Base-by-base conservation (phyloP, 306 rosid genomes). In the Vigna nakashimae region DNA sequence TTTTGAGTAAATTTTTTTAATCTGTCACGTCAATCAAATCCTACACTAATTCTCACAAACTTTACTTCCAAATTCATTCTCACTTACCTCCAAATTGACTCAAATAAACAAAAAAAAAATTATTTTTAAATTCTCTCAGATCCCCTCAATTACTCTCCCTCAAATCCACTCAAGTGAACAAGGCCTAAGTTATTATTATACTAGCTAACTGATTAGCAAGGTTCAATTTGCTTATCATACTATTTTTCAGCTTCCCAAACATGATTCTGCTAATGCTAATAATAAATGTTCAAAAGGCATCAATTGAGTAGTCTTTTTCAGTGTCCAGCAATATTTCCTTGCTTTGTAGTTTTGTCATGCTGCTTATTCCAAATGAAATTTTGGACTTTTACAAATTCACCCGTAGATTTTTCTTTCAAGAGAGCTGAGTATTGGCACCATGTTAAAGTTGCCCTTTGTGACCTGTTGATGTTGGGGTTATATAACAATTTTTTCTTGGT, bases 321-420 rank as follows among this genome's bases (percentile, higher is more conserved):
- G 7, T 24, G 65, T 38, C 69, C 51, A 28, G 65, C 18, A 28
- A 30, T 71, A 16, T 36, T 22, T 6, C 4, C 20, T 53, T 80
- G 48, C n/a, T 45, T 28, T n/a, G 18, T 36, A 51, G 52, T 69
- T 59, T 76, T 12, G 3, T 30, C 28, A 45, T 62, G 63, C 18
- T 20, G 69, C 15, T 22, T 3, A 70, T 82, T 71, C 55, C 4
- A 16, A 42, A 43, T 69, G 63, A 45, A 75, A 17, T 51, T 20
- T 50, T 10, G 32, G 78, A 52, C 51, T 4, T n/a, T 1, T 8
- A 60, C 34, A 14, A 60, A 30, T 15, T 73, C 40, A 11, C 10
- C 22, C 14, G 24, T 43, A 28, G 20, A 15, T 55, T 73, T 16
- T 64, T 73, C 84, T 57, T 34, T 79, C 56, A 22, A 53, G 12